Base-by-base conservation (phyloP, 1,284 basidiomycete species). In the Trichosporon sp. region DNA sequence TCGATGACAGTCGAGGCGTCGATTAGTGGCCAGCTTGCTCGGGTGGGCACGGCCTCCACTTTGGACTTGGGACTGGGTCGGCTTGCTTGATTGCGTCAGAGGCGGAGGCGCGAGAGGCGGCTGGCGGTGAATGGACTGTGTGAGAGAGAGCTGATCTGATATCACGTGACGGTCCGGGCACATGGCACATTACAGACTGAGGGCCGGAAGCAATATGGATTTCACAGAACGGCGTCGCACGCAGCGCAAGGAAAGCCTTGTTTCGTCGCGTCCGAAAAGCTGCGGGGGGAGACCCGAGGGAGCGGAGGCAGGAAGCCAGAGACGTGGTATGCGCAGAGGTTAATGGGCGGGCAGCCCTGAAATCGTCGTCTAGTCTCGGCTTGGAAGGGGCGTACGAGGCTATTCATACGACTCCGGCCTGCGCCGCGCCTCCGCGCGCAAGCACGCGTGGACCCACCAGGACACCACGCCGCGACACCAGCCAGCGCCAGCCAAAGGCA, bases 1-100 rank as follows among this genome's bases (percentile, higher is more conserved):
- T 47, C 23, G 56, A 60, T 60, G 56, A 60, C 27, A 60, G 56
- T 31, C 18, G 27, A 6, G 15, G 56, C 56, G 13, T 60, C 29
- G 18, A 31, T 31, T 31, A 60, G 56, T 60, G 56, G 56, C 18
- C 56, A 32, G 56, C 7, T n/a, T 32, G 27, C 7, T 31, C 56
- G 27, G 56, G 56, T 60, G 56, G 56, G 56, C 27, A 60, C 56
- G 29, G 29, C 56, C 56, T 63, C 35, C 62, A 63, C 35, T n/a
- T 34, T n/a, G 13, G 18, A 21, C 32, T 42, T 63, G 21, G 34
- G 62, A 63, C 62, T 35, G 35, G 21, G 62, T 42, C 62, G 9
- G 29, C 27, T 34, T 11, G 34, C 8, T 12, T 12, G 62, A n/a
- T 35, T 35, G 34, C 60, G 60, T 32, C 31, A 62, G 60, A 34